phyloP scores from a whole-genome alignment of 2,329 filamentous ascomycete genomes.

The Neonectria coccinea region DNA sequence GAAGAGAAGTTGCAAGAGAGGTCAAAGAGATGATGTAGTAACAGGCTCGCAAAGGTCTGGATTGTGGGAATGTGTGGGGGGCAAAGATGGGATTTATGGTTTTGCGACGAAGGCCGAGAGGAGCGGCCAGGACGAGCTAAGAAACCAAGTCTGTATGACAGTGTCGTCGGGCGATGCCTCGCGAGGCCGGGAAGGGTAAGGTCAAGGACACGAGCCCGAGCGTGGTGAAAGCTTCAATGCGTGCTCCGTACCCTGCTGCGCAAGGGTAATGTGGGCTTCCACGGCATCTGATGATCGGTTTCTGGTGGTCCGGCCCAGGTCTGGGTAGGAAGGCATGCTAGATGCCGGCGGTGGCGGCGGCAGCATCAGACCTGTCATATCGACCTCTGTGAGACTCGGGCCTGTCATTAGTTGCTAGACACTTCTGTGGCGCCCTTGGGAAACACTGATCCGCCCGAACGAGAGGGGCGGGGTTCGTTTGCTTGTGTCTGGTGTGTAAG shows the following conservation, averaged over 20 bases:
- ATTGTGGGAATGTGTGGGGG: slow-evolving; percentile 42
- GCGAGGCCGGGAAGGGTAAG: slow-evolving; percentile 36
- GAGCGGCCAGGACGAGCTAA: slow-evolving; percentile 13
- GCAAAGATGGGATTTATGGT: slow-evolving; percentile 50
- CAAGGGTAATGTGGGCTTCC: slow-evolving; percentile 39
- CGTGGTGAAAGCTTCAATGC: slow-evolving; percentile 35
- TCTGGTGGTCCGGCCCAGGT: slow-evolving; percentile 43
- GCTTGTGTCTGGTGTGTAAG: slow-evolving; percentile 5
- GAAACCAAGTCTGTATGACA: slow-evolving; percentile 30
- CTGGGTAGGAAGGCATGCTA: slow-evolving; percentile 38
- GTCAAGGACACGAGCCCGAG: slow-evolving; percentile 37
- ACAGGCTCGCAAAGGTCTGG: slow-evolving; percentile 27
- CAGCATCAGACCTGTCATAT: slow-evolving; percentile 52
- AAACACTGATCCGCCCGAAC: slow-evolving; percentile 37
- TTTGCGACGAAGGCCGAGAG: slow-evolving; percentile 34
- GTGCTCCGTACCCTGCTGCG: slow-evolving; percentile 32
- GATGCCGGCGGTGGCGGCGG: slow-evolving; percentile 37
- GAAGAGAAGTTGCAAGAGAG: slow-evolving; percentile 21
- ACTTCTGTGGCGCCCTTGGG: slow-evolving; percentile 42
- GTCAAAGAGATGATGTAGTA: slow-evolving; percentile 33
- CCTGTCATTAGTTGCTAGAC: slow-evolving; percentile 42
- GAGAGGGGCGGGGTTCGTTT: slow-evolving; percentile 37
- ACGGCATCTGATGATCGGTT: slow-evolving; percentile 42
- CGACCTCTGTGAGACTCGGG: slow-evolving; percentile 46
- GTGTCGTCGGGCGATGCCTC: slow-evolving; percentile 34